Conservation (phyloP, 768 basidiomycete species). For the Tylopilus balloui region DNA sequence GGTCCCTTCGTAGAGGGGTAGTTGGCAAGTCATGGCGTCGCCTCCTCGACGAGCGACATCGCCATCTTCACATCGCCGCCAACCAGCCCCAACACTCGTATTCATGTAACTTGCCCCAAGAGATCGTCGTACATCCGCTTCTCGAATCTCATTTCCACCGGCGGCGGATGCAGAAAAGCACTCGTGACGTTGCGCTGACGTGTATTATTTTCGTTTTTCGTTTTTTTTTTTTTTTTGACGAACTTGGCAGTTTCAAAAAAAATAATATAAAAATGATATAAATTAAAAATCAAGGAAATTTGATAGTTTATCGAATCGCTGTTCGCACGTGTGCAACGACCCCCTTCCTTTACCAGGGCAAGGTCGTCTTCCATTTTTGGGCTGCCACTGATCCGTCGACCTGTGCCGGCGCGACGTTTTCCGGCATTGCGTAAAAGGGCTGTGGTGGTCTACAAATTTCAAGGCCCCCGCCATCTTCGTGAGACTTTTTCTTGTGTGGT, state of each 20-base stretch:
- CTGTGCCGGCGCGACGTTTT: constrained; percentile 4
- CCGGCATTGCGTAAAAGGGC: neutral
- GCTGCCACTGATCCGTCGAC: neutral
- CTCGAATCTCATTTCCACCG: constrained; percentile 1
- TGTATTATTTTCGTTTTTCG: neutral
- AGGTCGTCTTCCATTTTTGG: too few species aligned
- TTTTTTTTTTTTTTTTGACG: neutral
- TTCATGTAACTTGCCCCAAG: too few species aligned
- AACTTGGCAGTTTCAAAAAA: constrained; percentile 6
- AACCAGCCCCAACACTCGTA: too few species aligned
- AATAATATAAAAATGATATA: neutral
- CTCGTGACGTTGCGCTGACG: neutral
- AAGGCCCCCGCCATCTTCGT: constrained; percentile 10
- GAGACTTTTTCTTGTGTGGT: neutral
- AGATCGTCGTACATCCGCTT: neutral
- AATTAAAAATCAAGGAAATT: too few species aligned
- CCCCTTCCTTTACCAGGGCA: too few species aligned
- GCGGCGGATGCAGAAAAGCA: constrained; percentile 1
- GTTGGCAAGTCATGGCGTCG: neutral
- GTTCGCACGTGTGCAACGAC: neutral
- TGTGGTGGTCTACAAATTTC: neutral
- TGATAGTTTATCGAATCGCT: too few species aligned
- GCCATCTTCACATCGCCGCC: too few species aligned
- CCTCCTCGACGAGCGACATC: neutral
- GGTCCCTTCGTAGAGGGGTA: neutral